Percentiles rank a stretch among this genome's conserved stretches.
phyloP scores from a whole-genome alignment of 73 alveolate species.

The Paramecium pentaurelia region DNA sequence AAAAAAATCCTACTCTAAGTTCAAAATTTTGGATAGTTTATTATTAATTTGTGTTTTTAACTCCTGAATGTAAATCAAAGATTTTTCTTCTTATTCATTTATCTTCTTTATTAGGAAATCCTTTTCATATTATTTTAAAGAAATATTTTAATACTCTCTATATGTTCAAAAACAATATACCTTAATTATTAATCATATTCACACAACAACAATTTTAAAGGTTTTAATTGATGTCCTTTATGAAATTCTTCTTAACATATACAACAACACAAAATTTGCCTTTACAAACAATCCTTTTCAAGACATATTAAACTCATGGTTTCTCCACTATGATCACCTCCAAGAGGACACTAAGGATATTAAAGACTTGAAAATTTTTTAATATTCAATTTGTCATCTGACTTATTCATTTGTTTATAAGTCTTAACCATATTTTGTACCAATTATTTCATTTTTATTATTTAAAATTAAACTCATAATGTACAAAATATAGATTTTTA shows the following conservation, averaged over 20 bases:
- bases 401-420: not conserved
- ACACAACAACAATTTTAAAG: slow-evolving; percentile 6
- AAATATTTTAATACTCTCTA: not conserved
- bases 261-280: not conserved
- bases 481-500: not conserved
- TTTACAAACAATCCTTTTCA: not conserved
- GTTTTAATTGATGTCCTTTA: slow-evolving; percentile 36
- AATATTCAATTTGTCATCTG: not conserved
- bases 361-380: not conserved
- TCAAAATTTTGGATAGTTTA: not conserved
- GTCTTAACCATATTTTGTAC: not conserved
- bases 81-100: not conserved
- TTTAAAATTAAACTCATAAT: not conserved
- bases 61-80: not conserved
- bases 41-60: not conserved
- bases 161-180: not conserved
- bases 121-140: not conserved
- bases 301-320: slow-evolving; percentile 13
- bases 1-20: not conserved
- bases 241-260: slow-evolving; percentile 10
- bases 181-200: slow-evolving; percentile 8
- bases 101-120: not conserved
- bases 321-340: slow-evolving; percentile 36
- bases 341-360: slow-evolving; percentile 4
- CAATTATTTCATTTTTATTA: slow-evolving; percentile 3